These are phyloP conservation scores for Priceomyces fermenticarens DNA, from an alignment of 805 yeast genomes.

Conservation along the genomic window DNA sequence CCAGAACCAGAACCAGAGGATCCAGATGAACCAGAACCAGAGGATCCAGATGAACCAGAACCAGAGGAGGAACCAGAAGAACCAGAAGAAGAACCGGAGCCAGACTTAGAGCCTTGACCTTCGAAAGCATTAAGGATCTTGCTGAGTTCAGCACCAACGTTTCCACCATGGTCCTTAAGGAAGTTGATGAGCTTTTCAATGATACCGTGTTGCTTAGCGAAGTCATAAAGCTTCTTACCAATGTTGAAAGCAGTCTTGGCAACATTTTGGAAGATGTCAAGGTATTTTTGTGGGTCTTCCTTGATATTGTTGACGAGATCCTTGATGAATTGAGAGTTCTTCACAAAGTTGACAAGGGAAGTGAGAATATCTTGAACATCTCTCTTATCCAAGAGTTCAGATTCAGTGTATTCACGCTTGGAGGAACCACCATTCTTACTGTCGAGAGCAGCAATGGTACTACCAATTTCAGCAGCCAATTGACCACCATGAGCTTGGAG, in stretches of 20 bases:
- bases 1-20: constrained; percentile 14
- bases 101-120: constrained; percentile 17
- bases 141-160: neutral
- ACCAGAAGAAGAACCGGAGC: constrained; percentile 22
- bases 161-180: neutral
- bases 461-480: constrained; percentile 1
- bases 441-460: constrained; percentile 21
- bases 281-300: constrained; percentile 34
- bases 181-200: neutral
- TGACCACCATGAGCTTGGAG: neutral
- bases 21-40: constrained; percentile 17
- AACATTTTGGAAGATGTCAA: constrained; percentile 27
- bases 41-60: constrained; percentile 8
- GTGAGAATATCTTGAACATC: constrained; percentile 27
- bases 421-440: constrained; percentile 7
- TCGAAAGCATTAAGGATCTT: neutral
- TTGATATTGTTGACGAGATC: constrained; percentile 30
- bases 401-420: constrained; percentile 8
- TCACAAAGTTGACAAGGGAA: constrained; percentile 25
- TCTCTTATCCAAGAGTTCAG: constrained; percentile 27
- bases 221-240: neutral
- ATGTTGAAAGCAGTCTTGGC: constrained; percentile 13
- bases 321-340: constrained; percentile 33
- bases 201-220: constrained; percentile 2
- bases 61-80: constrained; percentile 13